Percentiles rank a stretch among this genome's conserved stretches.
Evolutionary conservation across 2,329 filamentous ascomycete genomes (phyloP).

Genomic region (Epicoccum nigrum): DNA sequence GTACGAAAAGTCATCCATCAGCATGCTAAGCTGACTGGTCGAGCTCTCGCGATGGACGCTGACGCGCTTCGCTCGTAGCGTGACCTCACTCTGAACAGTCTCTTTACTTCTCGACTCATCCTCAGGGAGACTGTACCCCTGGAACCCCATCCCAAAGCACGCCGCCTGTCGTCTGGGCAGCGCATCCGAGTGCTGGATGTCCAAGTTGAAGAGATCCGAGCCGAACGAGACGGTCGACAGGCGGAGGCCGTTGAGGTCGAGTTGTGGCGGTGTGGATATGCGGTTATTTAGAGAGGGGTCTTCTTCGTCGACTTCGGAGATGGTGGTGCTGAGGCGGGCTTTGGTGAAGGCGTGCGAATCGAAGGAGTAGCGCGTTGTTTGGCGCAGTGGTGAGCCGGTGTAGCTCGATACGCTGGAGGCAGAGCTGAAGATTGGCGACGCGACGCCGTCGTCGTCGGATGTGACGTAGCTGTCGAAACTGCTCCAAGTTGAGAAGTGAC

Average conservation of each 20-base stretch:
- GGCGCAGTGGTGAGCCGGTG: slow-evolving; percentile 26
- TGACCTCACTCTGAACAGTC: slow-evolving; percentile 32
- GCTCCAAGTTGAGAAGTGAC: slow-evolving; percentile 46
- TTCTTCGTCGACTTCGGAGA: slow-evolving; percentile 11
- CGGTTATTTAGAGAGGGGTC: background rate
- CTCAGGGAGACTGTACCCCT: slow-evolving; percentile 42
- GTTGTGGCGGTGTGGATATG: slow-evolving; percentile 30
- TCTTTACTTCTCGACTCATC: slow-evolving; percentile 34
- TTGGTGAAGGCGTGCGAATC: slow-evolving; percentile 19
- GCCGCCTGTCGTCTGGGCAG: slow-evolving; percentile 38
- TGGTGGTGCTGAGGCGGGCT: slow-evolving; percentile 13
- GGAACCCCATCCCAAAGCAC: slow-evolving; percentile 43
- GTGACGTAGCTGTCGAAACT: slow-evolving; percentile 30
- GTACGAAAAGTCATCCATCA: slow-evolving; percentile 45
- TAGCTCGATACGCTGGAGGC: slow-evolving; percentile 41
- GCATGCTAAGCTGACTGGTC: slow-evolving; percentile 29
- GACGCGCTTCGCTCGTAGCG: slow-evolving; percentile 17
- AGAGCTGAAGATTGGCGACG: slow-evolving; percentile 44
- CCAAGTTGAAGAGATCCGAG: slow-evolving; percentile 37
- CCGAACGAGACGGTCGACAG: slow-evolving; percentile 35
- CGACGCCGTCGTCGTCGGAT: slow-evolving; percentile 33
- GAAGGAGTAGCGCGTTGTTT: slow-evolving; percentile 30
- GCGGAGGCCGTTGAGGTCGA: slow-evolving; percentile 32
- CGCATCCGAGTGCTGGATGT: slow-evolving; percentile 29
- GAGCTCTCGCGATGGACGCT: slow-evolving; percentile 29